Percentiles rank a stretch among this genome's conserved stretches.
These are phyloP conservation scores for Tetradesmus obliquus DNA, from an alignment of 139 green algal genomes.

Conservation along the genomic window DNA sequence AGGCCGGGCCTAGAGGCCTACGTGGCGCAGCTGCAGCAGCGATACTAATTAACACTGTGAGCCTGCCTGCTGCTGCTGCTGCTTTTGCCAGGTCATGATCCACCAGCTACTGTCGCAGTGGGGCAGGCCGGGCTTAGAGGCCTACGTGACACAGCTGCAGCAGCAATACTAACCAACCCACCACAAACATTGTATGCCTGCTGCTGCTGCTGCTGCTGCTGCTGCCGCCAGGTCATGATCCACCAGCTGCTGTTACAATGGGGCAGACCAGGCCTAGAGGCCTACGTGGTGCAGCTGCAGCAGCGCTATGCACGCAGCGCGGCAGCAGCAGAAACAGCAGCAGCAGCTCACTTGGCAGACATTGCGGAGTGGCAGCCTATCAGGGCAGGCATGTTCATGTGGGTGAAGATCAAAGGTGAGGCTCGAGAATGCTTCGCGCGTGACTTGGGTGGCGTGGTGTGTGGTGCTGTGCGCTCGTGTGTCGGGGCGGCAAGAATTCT, in stretches of 20 bases:
- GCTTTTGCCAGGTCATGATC: conserved; percentile 23
- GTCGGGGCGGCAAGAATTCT: no score
- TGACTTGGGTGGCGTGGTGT: no score
- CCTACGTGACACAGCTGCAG: background rate
- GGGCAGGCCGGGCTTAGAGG: conserved; percentile 25
- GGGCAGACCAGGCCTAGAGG: conserved; percentile 24
- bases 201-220: background rate
- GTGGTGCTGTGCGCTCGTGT: no score
- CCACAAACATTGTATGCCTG: background rate
- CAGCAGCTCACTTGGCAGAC: conserved; percentile 6
- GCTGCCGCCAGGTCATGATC: conserved; percentile 30
- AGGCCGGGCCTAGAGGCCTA: conserved; percentile 14
- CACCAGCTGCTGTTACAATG: conserved; percentile 16
- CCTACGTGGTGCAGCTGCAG: conserved; percentile 34
- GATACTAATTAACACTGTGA: background rate
- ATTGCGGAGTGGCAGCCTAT: conserved; percentile 20
- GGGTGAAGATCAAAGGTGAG: conserved; percentile 28
- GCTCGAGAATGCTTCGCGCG: no score
- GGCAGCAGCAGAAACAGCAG: conserved; percentile 11
- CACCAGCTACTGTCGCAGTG: conserved; percentile 10
- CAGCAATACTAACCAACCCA: background rate
- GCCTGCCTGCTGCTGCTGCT: background rate
- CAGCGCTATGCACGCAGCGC: background rate
- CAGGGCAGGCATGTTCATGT: conserved; percentile 37
- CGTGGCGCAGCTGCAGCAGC: conserved; percentile 27